phyloP scores from a whole-genome alignment of 495 filamentous ascomycete genomes.

The Neurospora sp. region DNA sequence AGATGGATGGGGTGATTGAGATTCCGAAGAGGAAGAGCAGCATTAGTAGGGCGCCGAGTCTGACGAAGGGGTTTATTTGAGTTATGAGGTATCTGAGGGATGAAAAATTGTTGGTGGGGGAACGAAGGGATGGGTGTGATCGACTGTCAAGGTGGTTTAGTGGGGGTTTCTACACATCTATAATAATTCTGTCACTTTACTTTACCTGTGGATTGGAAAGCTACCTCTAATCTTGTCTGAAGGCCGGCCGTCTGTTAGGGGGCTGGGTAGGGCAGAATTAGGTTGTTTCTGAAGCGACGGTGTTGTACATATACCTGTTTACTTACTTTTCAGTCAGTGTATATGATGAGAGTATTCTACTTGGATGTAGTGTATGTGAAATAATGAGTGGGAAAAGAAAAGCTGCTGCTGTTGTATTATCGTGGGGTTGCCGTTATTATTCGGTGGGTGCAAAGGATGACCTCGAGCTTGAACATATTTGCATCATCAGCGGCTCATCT shows the following conservation, averaged over 20 bases:
- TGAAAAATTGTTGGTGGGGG: neutral
- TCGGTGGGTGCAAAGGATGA: no score
- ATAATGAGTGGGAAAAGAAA: neutral
- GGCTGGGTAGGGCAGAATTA: neutral
- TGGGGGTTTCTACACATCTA: neutral
- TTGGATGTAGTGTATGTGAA: neutral
- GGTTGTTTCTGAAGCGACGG: neutral
- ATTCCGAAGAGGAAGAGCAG: constrained; percentile 47
- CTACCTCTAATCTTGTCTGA: neutral
- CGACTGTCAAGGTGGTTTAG: no score
- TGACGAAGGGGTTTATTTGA: constrained; percentile 49
- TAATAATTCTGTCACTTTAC: neutral
- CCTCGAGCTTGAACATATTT: no score
- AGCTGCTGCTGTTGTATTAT: neutral
- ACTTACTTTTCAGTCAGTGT: neutral
- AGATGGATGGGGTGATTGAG: constrained; percentile 30
- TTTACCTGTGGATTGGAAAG: neutral
- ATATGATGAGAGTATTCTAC: neutral
- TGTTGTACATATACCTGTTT: neutral
- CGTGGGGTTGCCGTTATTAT: no score
- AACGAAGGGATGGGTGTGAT: neutral
- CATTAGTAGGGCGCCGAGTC: constrained; percentile 38
- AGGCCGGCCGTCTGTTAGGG: neutral
- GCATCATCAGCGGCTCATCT: neutral
- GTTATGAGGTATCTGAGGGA: neutral